Percentiles rank a stretch among this genome's conserved stretches.
phyloP scores from a whole-genome alignment of 768 basidiomycete genomes.

The Daedalea quercina region DNA sequence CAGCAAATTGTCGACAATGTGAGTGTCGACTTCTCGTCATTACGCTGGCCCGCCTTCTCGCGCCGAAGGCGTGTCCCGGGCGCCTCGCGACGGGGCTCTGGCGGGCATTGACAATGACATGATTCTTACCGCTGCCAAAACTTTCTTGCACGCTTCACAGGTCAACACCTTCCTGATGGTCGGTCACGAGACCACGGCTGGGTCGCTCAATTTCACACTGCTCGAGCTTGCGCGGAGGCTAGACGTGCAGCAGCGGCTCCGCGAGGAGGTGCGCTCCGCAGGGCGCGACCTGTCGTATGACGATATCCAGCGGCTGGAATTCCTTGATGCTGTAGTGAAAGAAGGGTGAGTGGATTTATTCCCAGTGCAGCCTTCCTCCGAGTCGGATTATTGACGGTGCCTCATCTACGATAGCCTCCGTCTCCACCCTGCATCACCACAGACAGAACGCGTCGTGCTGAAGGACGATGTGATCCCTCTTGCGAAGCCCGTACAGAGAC shows the following conservation, averaged over 20 bases:
- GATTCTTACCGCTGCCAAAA: background rate
- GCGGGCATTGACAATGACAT: background rate
- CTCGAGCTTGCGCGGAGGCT: constrained; percentile 33
- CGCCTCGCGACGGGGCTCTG: background rate
- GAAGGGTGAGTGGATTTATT: constrained; percentile 23
- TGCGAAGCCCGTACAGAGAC: constrained; percentile 24
- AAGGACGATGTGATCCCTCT: constrained; percentile 38
- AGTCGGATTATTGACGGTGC: background rate
- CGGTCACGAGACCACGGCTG: constrained; percentile 37
- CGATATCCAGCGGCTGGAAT: constrained; percentile 30
- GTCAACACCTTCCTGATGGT: constrained; percentile 32
- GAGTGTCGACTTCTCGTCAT: constrained; percentile 8
- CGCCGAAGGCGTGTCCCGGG: too few relatives aligned
- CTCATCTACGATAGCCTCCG: constrained; percentile 27
- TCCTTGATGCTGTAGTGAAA: constrained; percentile 36
- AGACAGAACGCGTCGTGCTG: constrained; percentile 33
- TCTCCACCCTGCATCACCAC: constrained; percentile 32
- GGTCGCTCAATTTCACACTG: constrained; percentile 30
- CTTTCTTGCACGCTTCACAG: constrained; percentile 9
- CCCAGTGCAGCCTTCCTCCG: background rate
- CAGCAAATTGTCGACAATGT: constrained; percentile 20
- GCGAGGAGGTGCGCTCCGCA: constrained; percentile 27
- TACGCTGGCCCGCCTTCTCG: background rate
- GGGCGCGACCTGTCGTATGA: constrained; percentile 30
- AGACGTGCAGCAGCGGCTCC: constrained; percentile 30